A percentile compares a stretch with the other conserved stretches of the same genome.
phyloP scores from a whole-genome alignment of 495 filamentous ascomycete genomes.

The Letharia columbiana region DNA sequence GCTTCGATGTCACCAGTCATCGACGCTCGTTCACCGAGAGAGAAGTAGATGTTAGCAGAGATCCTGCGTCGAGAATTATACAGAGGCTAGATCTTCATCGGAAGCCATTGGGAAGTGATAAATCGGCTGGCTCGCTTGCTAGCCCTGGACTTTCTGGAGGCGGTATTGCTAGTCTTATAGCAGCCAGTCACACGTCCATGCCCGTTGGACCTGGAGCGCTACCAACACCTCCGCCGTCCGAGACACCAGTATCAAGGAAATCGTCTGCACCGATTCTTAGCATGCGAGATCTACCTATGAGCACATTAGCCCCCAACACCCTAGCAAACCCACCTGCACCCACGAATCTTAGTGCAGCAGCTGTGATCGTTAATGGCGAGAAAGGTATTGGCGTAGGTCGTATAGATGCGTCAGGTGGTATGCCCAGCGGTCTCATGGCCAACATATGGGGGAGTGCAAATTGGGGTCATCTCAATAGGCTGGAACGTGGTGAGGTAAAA shows the following conservation, averaged over 20 bases:
- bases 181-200: constrained; percentile 72
- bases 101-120: constrained; percentile 47
- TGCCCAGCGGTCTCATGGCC: constrained; percentile 78
- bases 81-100: constrained; percentile 87
- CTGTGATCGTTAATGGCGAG: constrained; percentile 73
- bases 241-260: constrained; percentile 26
- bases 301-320: constrained; percentile 72
- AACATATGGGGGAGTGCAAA: constrained; percentile 87
- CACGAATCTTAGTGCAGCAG: constrained; percentile 80
- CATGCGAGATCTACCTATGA: constrained; percentile 40
- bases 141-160: constrained; percentile 40
- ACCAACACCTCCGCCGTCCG: constrained; percentile 30
- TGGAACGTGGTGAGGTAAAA: constrained; percentile 46
- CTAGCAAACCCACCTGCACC: constrained; percentile 77
- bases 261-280: constrained; percentile 24
- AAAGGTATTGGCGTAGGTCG: constrained; percentile 52
- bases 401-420: constrained; percentile 53
- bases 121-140: constrained; percentile 31
- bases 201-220: constrained; percentile 43
- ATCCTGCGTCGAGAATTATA: constrained; percentile 80
- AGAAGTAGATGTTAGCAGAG: constrained; percentile 57
- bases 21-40: constrained; percentile 42
- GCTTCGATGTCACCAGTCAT: constrained; percentile 56
- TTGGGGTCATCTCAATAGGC: constrained; percentile 66
- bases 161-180: constrained; percentile 82